Base-by-base conservation (phyloP, 352 stramenopile species). In the Pythium biforme region DNA sequence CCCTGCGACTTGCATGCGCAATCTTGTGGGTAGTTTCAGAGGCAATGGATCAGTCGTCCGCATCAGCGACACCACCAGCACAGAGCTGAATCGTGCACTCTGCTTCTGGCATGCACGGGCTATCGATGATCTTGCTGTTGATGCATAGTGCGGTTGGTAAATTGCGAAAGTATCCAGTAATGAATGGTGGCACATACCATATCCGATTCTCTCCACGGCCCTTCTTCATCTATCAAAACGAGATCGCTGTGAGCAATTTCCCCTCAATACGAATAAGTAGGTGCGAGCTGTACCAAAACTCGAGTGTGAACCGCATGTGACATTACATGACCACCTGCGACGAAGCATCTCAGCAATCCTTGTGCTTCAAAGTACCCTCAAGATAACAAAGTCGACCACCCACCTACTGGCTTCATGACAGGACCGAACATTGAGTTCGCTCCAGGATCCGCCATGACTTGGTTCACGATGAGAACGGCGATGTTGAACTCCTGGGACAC, bases 241-340 rank as follows among this genome's bases (percentile, higher is more conserved):
- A 62, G 23, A 4, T 64, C 10, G 66, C 31, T 40, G 6, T 43
- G 9, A 43, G 11, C 14, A n/a, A 19, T 20, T n/a, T 5, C 37
- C 8, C 3, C 1, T 19, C 4, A 14, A 0, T 4, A 43, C 11
- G 12, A 12, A 19, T 0, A 8, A 27, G 6, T n/a, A 7, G 2
- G 15, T 25, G 41, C 4, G 20, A 6, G 12, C 4, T 26, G 47
- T 74, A 97, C 81, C 70, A 88, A 71, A n/a, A 99, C 70, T 20
- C 97, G 87, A 14, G 97, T 99, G 53, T 98, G 98, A 12, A 94
- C 97, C 23, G 97, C 97, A 73, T 99, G 97, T 2, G 97, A 98
- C 62, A 99, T 98, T 55, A 99, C 81, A 53, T 94, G 82, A 6
- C 85, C 87, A 58, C 83, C 78, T 88, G 39, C 9, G 43, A 50